Evolutionary conservation across 768 basidiomycete species (phyloP), one percentile per base, ranked within the genome.

Genomic region (Daedalea quercina): DNA sequence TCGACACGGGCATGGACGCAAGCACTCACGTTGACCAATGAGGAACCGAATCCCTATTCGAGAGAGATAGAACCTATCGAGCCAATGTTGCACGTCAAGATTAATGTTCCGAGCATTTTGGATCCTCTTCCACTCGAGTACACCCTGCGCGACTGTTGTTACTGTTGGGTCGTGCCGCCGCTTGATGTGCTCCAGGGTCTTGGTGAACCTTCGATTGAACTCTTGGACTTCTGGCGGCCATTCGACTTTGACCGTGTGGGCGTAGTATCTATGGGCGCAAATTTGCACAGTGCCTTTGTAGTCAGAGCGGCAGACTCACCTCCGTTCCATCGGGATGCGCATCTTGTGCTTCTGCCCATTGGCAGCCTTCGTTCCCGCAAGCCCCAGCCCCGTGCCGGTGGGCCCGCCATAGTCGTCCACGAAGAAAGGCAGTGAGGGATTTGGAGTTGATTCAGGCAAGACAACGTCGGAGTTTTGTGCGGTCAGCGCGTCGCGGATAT

Each of bases 61-160:
- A 25, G 84, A 87, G 82, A 99, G 82, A 67, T 99, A 98, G 70
- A 98, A 99, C 37, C 96, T 78, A 69, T 98, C 96, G 58, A 99
- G 71, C 90, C 94, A 98, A 23, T 85, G 83, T 67, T 97, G 95
- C 48, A 99, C 88, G 60, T 94, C 91, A 34, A 85, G 73, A 15
- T 88, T 89, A 46, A 93, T 91, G 46, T 81, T 76, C 31, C 74
- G 78, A 13, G 80, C 77, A 44, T 85, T 82, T 64, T 81, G 81
- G 53, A 73, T 76, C 31, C 82, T 77, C 66, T 98, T 97, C 94
- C 94, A 97, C 66, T 99, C 95, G 54, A 97, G 74, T 3, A 99
- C 89, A 45, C 95, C 95, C 69, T 95, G 94, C 0, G 91, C 93
- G 52, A 98, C 90, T 8, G 94, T 96, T 6, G 95, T 94, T 8